Conservation (phyloP, 805 yeast genomes). For the Kregervanrija delftensis region DNA sequence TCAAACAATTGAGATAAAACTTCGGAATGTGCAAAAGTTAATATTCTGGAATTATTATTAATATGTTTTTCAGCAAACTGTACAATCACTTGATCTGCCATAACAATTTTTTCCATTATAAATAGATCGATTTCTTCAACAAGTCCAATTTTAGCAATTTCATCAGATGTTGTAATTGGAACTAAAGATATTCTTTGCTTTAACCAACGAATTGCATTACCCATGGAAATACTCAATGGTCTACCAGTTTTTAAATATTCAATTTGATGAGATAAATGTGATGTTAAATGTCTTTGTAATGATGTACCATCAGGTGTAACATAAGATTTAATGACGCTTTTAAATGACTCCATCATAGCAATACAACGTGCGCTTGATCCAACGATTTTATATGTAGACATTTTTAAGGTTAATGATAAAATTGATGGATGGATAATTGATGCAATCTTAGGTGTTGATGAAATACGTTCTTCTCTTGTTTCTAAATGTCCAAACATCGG, state of each 20-base stretch:
- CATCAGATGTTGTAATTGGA: slow-evolving; percentile 64
- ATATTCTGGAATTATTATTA: slow-evolving; percentile 64
- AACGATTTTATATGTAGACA: slow-evolving; percentile 77
- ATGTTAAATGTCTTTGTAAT: slow-evolving; percentile 79
- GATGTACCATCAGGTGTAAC: slow-evolving; percentile 81
- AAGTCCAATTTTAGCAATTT: slow-evolving; percentile 58
- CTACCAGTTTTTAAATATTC: slow-evolving; percentile 87
- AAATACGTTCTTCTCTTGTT: slow-evolving; percentile 70
- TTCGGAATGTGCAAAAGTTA: slow-evolving; percentile 84
- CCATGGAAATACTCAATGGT: slow-evolving; percentile 91
- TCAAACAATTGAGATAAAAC: slow-evolving; percentile 73
- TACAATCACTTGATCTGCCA: slow-evolving; percentile 76
- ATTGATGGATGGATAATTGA: slow-evolving; percentile 84
- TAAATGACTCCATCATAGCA: slow-evolving; percentile 81
- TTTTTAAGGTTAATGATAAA: slow-evolving; percentile 67
- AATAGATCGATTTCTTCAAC: slow-evolving; percentile 69
- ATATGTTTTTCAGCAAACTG: slow-evolving; percentile 76
- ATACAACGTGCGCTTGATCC: slow-evolving; percentile 85
- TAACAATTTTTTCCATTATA: slow-evolving; percentile 76
- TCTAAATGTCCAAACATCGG: slow-evolving; percentile 74
- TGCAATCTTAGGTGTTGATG: slow-evolving; percentile 46
- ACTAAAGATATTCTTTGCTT: slow-evolving; percentile 87
- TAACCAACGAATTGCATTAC: slow-evolving; percentile 95
- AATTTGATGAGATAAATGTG: slow-evolving; percentile 84
- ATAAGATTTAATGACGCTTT: slow-evolving; percentile 72